Evolutionary conservation across 768 basidiomycete genomes (phyloP), one percentile per base, ranked within the genome.

Genomic region (Tricholoma matsutake): DNA sequence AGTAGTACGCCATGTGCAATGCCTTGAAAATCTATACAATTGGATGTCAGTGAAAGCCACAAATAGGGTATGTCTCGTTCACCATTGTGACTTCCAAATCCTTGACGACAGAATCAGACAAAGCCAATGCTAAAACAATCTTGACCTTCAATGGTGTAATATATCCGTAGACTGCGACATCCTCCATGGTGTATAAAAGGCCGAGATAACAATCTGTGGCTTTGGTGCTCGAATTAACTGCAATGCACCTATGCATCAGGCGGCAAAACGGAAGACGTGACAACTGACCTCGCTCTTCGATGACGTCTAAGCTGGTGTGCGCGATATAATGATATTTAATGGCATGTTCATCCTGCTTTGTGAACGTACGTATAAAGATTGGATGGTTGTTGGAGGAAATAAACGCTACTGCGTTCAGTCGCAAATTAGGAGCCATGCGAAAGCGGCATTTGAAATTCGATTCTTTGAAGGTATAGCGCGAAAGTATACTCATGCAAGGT

Each of bases 291-390:
- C 92, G 87, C 76, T 96, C 94, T 68, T 96, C 94, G 67, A 96
- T 86, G 59, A 94, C 89, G 73, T 96, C 94, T 67, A 96, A 75
- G 58, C 89, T 89, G 20, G 91, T 94, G 73, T 96, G 94, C 0
- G 94, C 92, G 59, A 94, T 86, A 65, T 94, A 96, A 74, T 95
- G 91, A 68, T 94, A 95, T 70, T 93, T 93, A 64, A 94, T 81
- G 10, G 77, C 73, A 59, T 78, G 71, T 25, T 81, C 80, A 54
- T 84, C 80, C 57, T 81, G 79, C 53, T 83, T 81, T 31, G 79
- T 75, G 70, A 92, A 92, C 4, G 88, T 85, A 45, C 87, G 87
- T 59, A 94, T 83, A 65, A 94, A 79, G 59, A 94, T 91, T 18
- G 83, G 89, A 63, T 91, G 86, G 70, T 93, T 94, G 69, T 89